Evolutionary conservation across 2,329 filamentous ascomycete species (phyloP).

Genomic region (Emericellopsis atlantica): DNA sequence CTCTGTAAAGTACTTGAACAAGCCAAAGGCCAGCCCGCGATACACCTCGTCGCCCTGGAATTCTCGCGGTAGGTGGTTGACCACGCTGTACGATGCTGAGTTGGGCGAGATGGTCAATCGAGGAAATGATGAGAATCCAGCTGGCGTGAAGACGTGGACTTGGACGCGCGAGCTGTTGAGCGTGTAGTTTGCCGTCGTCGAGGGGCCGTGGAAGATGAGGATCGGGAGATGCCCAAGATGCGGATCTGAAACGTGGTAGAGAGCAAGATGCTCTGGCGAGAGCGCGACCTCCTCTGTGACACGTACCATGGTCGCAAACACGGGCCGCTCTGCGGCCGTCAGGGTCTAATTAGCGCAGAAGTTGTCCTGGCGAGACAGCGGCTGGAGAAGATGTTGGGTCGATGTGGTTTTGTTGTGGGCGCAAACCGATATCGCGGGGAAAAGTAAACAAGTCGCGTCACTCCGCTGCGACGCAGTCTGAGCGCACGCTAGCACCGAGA

Average conservation of each 20-base stretch:
- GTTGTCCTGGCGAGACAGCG: neutral
- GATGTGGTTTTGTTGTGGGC: too few species aligned
- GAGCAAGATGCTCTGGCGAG: constrained; percentile 67
- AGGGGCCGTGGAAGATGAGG: constrained; percentile 84
- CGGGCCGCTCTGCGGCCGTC: constrained; percentile 8
- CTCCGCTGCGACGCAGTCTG: neutral
- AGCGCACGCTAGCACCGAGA: neutral
- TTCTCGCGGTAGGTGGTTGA: constrained; percentile 80
- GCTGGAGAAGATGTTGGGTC: neutral
- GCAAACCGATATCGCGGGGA: too few species aligned
- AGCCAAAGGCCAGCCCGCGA: constrained; percentile 78
- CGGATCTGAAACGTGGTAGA: constrained; percentile 83
- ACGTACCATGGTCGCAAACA: constrained; percentile 59
- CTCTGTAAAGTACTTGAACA: constrained; percentile 91
- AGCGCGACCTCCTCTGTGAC: constrained; percentile 68
- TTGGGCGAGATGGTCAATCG: constrained; percentile 89
- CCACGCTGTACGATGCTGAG: constrained; percentile 80
- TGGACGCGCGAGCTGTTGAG: constrained; percentile 89
- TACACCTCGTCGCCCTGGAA: constrained; percentile 93
- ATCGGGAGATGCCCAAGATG: constrained; percentile 70
- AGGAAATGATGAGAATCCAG: constrained; percentile 79
- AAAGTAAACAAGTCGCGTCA: neutral
- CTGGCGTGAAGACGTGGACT: constrained; percentile 80
- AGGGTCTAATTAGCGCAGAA: constrained; percentile 6
- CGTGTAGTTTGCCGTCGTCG: constrained; percentile 76